Percentiles rank a stretch among this genome's conserved stretches.
phyloP scores from a whole-genome alignment of 768 basidiomycete genomes.

The Suillus paluster region DNA sequence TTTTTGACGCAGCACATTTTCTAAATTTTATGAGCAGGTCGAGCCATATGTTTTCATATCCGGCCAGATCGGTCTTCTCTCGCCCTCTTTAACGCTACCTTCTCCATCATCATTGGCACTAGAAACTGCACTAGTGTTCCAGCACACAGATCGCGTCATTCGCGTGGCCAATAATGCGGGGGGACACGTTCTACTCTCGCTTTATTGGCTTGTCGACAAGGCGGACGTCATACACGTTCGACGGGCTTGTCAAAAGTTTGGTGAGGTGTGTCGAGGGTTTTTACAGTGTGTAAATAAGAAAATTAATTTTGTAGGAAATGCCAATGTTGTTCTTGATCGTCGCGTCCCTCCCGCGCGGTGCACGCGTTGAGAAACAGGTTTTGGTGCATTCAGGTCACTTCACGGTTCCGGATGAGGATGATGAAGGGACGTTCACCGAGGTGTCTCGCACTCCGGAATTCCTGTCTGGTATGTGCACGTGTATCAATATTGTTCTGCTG shows the following conservation, averaged over 20 bases:
- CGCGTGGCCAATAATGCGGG: slow-evolving; percentile 58
- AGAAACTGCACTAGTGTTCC: slow-evolving; percentile 77
- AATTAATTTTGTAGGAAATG: slow-evolving; percentile 29
- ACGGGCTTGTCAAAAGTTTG: slow-evolving; percentile 36
- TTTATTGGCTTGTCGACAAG: slow-evolving; percentile 70
- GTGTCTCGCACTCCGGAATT: slow-evolving; percentile 43
- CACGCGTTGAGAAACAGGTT: slow-evolving; percentile 77
- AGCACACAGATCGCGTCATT: slow-evolving; percentile 77
- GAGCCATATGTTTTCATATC: slow-evolving; percentile 84
- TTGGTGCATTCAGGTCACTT: slow-evolving; percentile 70
- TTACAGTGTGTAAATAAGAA: no score
- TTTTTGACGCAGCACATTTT: slow-evolving; percentile 2
- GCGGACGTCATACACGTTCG: slow-evolving; percentile 46
- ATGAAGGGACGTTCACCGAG: slow-evolving; percentile 43
- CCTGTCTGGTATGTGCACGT: slow-evolving; percentile 41
- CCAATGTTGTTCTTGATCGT: slow-evolving; percentile 65
- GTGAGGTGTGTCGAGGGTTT: slow-evolving; percentile 20
- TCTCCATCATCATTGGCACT: slow-evolving; percentile 45
- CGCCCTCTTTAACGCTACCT: slow-evolving; percentile 71
- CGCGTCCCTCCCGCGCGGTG: slow-evolving; percentile 70
- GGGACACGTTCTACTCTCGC: slow-evolving; percentile 62
- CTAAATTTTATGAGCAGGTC: slow-evolving; percentile 47
- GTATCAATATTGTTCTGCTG: neutral
- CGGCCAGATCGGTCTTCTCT: slow-evolving; percentile 93
- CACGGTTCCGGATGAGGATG: slow-evolving; percentile 47